A percentile compares a stretch with the other conserved stretches of the same genome.
Conservation (phyloP, 257 asterid species). For the Solanum gracilifrons region DNA sequence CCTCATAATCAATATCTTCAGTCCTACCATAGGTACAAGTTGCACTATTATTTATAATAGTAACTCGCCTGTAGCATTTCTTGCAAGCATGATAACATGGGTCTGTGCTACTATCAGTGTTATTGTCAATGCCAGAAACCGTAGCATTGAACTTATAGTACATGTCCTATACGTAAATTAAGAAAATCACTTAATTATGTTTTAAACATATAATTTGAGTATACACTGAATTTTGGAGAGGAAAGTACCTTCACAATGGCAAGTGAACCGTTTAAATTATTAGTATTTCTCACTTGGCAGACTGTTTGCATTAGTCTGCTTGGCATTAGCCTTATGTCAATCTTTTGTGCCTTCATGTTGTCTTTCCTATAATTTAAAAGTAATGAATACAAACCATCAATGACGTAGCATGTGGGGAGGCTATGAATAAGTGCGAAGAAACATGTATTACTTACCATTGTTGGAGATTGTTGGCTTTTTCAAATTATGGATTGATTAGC, state of each 20-base stretch:
- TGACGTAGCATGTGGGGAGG: not conserved
- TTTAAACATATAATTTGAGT: too few species aligned
- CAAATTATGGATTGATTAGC: not conserved
- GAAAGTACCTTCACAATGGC: too few species aligned
- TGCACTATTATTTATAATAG: not conserved
- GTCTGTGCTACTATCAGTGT: too few species aligned
- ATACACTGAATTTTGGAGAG: too few species aligned
- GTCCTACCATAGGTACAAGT: not conserved
- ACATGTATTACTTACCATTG: not conserved
- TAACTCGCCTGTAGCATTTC: not conserved
- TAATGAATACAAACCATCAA: not conserved
- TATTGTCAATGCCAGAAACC: too few species aligned
- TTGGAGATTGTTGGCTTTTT: not conserved
- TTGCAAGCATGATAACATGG: not conserved
- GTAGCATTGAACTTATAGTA: too few species aligned
- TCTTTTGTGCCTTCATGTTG: not conserved
- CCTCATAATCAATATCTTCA: not conserved
- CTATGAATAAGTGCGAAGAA: not conserved
- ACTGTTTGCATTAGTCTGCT: too few species aligned
- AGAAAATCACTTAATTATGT: too few species aligned
- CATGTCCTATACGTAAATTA: too few species aligned
- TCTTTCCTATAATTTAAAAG: not conserved
- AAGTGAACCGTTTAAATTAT: too few species aligned
- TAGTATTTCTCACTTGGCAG: too few species aligned
- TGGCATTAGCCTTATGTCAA: not conserved